Evolutionary conservation across 2,329 filamentous ascomycete species (phyloP), one percentile per base, ranked within the genome.

Genomic region (Parascedosporium putredinis): DNA sequence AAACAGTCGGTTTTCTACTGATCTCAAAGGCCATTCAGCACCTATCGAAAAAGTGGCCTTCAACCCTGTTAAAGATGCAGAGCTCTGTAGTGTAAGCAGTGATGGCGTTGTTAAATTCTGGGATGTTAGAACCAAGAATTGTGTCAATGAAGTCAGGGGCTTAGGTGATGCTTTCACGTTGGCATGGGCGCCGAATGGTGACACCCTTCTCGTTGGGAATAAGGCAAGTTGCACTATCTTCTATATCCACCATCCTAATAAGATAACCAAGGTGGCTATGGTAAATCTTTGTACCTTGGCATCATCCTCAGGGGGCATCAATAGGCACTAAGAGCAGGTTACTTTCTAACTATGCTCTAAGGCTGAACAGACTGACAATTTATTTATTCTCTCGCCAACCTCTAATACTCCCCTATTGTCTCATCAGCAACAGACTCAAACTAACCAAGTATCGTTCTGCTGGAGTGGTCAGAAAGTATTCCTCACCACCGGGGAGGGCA

Each of bases 61-160:
- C 66, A 87, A 88, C 59, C 86, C 86, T 0, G 75, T 77, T 52
- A 86, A 83, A 61, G 86, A 91, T 61, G 81, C 83, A 3, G 83
- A 90, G 65, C 71, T 91, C 7, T 87, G 83, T 56, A 88, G 83
- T 60, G 76, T 86, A 49, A 85, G 83, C 55, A 76, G 72, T 42
- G 86, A 91, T 60, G 86, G 86, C 2, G 77, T 83, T 27, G 81
- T 86, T 53, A 81, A 84, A 60, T 81, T 91, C 57, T 91, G 86
- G 86, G 86, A 91, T 60, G 84, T 89, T 10, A 73, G 86, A 57
- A 84, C 76, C 52, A 87, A 86, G 60, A 74, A 76, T 2, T 82
- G 81, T 57, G 74, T 84, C 54, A 85, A 84, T 48, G 83, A 87
- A 62, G 74, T 87, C 34, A 81, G 78, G 56, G 76, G 75, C 4